Evolutionary conservation across 2,329 filamentous ascomycete genomes (phyloP).

Genomic region (Ascosphaera acerosa): DNA sequence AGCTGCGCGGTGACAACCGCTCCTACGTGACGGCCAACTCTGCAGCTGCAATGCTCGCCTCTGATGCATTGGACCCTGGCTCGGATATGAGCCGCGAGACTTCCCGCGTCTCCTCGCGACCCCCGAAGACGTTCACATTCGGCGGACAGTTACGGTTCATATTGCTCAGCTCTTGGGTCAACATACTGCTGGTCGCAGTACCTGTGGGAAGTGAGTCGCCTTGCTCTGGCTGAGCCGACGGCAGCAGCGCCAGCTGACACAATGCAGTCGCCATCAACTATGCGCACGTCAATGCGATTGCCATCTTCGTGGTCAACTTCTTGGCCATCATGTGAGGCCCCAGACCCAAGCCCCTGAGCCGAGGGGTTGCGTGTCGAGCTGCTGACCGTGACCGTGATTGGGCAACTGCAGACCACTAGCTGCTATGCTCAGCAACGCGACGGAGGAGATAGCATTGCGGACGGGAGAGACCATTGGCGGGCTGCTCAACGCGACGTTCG

Average conservation of each 20-base stretch:
- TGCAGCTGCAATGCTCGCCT: neutral
- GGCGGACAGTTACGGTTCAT: slow-evolving; percentile 32
- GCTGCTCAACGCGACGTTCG: slow-evolving; percentile 73
- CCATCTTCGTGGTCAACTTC: slow-evolving; percentile 73
- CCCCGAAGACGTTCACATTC: slow-evolving; percentile 12
- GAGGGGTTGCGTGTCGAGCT: slow-evolving; percentile 1
- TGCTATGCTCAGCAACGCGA: slow-evolving; percentile 64
- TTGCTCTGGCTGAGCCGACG: too few species aligned
- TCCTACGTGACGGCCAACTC: neutral
- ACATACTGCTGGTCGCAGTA: slow-evolving; percentile 51
- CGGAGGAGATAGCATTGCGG: slow-evolving; percentile 53
- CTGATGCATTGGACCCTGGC: neutral
- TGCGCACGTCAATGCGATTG: slow-evolving; percentile 30
- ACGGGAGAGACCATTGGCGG: slow-evolving; percentile 72
- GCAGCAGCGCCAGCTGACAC: neutral
- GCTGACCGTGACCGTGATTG: too few species aligned
- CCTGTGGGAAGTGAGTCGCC: slow-evolving; percentile 38
- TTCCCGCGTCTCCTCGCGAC: neutral
- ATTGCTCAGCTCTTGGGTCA: slow-evolving; percentile 64
- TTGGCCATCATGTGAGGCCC: slow-evolving; percentile 54
- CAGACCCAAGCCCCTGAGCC: neutral
- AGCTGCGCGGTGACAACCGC: neutral
- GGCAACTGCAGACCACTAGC: slow-evolving; percentile 43
- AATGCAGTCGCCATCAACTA: slow-evolving; percentile 38
- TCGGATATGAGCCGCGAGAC: neutral